Conservation (phyloP, 2,329 filamentous ascomycete species). For the Colletotrichum scovillei region DNA sequence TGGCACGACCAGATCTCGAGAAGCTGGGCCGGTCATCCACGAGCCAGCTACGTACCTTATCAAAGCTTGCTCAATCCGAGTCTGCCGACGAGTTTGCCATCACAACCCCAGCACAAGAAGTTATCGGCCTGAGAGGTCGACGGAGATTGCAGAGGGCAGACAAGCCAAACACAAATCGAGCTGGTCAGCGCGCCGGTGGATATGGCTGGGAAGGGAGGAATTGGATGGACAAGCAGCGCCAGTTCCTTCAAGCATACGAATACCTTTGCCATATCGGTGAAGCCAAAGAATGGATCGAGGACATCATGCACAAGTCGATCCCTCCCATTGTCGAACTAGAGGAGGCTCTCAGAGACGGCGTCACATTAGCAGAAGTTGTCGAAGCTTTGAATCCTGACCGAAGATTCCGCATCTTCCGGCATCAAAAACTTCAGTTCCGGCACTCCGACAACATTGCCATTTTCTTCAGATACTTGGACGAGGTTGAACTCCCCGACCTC, state of each 20-base stretch:
- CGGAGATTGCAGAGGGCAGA: conserved; percentile 81
- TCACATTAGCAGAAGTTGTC: conserved; percentile 94
- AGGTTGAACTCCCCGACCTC: conserved; percentile 91
- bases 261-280: conserved; percentile 99
- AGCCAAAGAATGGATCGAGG: conserved; percentile 98
- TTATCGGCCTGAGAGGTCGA: conserved; percentile 87
- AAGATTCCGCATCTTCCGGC: conserved; percentile 83
- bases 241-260: conserved; percentile 96
- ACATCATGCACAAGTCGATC: conserved; percentile 85
- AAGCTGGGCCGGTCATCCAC: conserved; percentile 90
- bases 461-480: conserved; percentile 93
- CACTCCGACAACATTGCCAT: conserved; percentile 98
- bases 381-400: conserved; percentile 85
- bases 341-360: conserved; percentile 90
- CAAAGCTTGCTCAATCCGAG: conserved; percentile 81
- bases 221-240: conserved; percentile 99
- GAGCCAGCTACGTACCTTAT: conserved; percentile 87
- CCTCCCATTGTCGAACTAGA: conserved; percentile 94
- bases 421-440: conserved; percentile 87
- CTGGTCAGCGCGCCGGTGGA: conserved; percentile 57
- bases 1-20: conserved; percentile 80
- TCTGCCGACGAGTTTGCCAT: conserved; percentile 85
- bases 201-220: conserved; percentile 85
- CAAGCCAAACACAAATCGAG: conserved; percentile 59
- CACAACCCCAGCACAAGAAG: conserved; percentile 82